A percentile compares a stretch with the other conserved stretches of the same genome.
phyloP scores from a whole-genome alignment of 2,329 filamentous ascomycete genomes.

The Alternaria burnsii region DNA sequence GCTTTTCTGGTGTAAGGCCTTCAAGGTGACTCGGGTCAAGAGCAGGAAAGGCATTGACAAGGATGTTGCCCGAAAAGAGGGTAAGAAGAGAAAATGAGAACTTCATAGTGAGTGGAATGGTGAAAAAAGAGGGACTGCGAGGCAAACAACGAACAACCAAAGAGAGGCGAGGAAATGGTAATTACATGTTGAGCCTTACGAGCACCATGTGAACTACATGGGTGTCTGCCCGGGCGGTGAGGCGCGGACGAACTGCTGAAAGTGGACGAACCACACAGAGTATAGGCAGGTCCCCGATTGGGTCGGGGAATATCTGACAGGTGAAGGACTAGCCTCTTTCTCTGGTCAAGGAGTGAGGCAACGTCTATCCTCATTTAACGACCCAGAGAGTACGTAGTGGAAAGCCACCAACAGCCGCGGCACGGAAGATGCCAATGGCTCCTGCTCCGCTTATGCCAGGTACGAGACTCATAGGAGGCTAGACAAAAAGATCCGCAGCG shows the following conservation, averaged over 20 bases:
- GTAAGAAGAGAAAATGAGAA: slow-evolving; percentile 18
- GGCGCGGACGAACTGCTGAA: slow-evolving; percentile 3
- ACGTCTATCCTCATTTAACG: slow-evolving; percentile 10
- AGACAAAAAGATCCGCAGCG: not conserved
- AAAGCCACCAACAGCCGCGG: not conserved
- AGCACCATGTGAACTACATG: not conserved
- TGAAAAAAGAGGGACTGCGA: not conserved
- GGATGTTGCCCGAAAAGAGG: slow-evolving; percentile 12
- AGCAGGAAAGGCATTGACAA: slow-evolving; percentile 28
- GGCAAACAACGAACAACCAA: not conserved
- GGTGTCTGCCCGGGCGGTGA: not conserved
- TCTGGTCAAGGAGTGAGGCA: not conserved
- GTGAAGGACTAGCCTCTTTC: not conserved
- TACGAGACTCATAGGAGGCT: not conserved
- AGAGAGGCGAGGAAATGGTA: slow-evolving; percentile 3
- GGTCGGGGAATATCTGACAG: not conserved
- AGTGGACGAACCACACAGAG: not conserved
- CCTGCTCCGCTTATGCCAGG: not conserved
- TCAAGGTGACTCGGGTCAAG: slow-evolving; percentile 11
- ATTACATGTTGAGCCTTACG: not conserved
- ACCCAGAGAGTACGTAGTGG: not conserved
- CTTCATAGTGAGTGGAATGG: slow-evolving; percentile 24
- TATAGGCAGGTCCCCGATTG: not conserved
- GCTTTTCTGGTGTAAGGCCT: slow-evolving; percentile 17
- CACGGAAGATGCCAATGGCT: not conserved